phyloP scores from a whole-genome alignment of 176 grass and related monocot genomes.

The Raddia distichophylla region DNA sequence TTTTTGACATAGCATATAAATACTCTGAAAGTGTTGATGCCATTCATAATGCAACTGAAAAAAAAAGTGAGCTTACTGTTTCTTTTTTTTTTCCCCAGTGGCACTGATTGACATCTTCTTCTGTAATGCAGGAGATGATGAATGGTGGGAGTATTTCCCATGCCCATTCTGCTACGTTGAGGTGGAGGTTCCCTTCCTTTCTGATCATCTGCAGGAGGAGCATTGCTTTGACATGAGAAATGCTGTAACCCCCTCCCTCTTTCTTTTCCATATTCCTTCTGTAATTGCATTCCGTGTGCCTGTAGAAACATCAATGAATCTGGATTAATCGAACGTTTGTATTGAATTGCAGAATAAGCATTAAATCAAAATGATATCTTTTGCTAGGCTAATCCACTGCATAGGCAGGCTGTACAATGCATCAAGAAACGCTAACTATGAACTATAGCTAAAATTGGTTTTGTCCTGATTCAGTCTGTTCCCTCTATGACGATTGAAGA shows the following conservation, averaged over 20 bases:
- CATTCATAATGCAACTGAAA: neutral
- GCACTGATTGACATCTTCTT: neutral
- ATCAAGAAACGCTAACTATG: neutral
- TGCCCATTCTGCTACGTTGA: constrained; percentile 73
- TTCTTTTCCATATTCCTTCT: neutral
- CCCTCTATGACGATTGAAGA: neutral
- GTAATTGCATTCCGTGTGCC: neutral
- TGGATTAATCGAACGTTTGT: neutral
- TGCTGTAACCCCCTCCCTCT: constrained; percentile 18
- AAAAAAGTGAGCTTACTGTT: neutral
- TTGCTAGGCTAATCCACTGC: neutral
- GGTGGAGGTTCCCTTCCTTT: constrained; percentile 56
- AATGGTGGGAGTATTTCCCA: constrained; percentile 68
- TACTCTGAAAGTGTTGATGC: neutral
- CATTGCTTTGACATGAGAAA: constrained; percentile 73
- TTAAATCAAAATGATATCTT: neutral
- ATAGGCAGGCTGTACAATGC: neutral
- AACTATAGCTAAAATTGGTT: neutral
- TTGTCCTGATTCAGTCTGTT: neutral
- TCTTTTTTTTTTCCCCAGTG: neutral
- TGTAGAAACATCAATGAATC: constrained; percentile 21
- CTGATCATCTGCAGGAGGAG: constrained; percentile 64
- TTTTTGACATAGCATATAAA: neutral
- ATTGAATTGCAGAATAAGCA: neutral
- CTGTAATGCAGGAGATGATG: constrained; percentile 50